These are phyloP conservation scores for Debaryomyces castellii DNA, from an alignment of 805 yeast genomes.

Conservation along the genomic window DNA sequence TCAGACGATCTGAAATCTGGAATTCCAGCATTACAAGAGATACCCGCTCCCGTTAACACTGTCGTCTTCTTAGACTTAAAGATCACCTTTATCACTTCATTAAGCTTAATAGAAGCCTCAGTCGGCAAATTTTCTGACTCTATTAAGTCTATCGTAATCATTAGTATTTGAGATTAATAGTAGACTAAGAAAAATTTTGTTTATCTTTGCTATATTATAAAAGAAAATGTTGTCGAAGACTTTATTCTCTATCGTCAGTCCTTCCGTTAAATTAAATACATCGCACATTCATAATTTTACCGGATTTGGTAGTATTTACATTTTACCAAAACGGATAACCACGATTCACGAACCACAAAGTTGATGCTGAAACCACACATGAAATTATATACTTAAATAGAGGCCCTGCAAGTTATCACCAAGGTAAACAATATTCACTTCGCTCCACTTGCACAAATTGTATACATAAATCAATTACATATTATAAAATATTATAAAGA, in stretches of 20 bases:
- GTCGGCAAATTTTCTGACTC: constrained; percentile 16
- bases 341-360: constrained; percentile 7
- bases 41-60: constrained; percentile 92
- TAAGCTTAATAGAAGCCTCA: constrained; percentile 32
- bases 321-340: background rate
- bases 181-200: background rate
- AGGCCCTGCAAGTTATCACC: too few species aligned
- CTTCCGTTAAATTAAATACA: background rate
- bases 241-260: background rate
- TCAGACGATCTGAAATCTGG: constrained; percentile 89
- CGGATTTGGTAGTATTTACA: constrained; percentile 5
- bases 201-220: background rate
- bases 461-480: constrained; percentile 3
- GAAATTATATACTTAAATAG: too few species aligned
- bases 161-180: constrained; percentile 4
- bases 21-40: constrained; percentile 94
- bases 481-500: background rate
- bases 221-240: background rate
- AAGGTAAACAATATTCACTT: background rate
- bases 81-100: constrained; percentile 41
- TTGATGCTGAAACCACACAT: too few species aligned
- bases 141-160: constrained; percentile 31
- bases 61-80: constrained; percentile 59
- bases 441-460: background rate
- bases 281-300: constrained; percentile 4